These are phyloP conservation scores for Gymnopilus junonius DNA, from an alignment of 768 basidiomycete genomes.

Conservation along the genomic window DNA sequence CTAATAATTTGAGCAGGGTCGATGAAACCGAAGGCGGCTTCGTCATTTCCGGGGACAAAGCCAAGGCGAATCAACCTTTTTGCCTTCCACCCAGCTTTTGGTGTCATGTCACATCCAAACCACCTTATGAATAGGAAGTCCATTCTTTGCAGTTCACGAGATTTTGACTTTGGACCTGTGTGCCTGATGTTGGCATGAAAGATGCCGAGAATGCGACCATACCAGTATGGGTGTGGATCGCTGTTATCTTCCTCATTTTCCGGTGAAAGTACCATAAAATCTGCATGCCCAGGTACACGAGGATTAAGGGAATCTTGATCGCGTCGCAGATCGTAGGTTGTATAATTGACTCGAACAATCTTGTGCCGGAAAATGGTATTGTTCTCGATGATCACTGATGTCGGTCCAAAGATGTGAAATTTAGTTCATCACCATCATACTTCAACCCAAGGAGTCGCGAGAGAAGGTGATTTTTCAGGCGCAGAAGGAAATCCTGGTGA, in stretches of 20 bases:
- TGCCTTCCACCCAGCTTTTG: conserved; percentile 30
- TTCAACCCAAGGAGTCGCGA: conserved; percentile 23
- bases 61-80: conserved; percentile 37
- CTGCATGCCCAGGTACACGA: conserved; percentile 21
- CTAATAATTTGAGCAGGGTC: conserved; percentile 43
- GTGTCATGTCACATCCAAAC: conserved; percentile 22
- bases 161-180: conserved; percentile 2
- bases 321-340: too few species aligned
- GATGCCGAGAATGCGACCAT: conserved; percentile 33
- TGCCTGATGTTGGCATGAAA: conserved; percentile 31
- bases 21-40: conserved; percentile 46
- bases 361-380: too few species aligned
- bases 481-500: conserved; percentile 31
- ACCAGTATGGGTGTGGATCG: conserved; percentile 31
- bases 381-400: too few species aligned
- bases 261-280: conserved; percentile 34
- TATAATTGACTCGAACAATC: too few species aligned
- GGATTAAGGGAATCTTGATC: conserved; percentile 45
- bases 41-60: conserved; percentile 35
- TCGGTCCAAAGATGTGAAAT: conserved; percentile 48
- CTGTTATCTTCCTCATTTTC: conserved; percentile 8
- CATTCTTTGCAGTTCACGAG: conserved; percentile 3
- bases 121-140: conserved; percentile 18
- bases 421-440: conserved; percentile 29
- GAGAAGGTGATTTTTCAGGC: conserved; percentile 34